phyloP scores from a whole-genome alignment of 73 alveolate genomes.

The Stentor coeruleus region DNA sequence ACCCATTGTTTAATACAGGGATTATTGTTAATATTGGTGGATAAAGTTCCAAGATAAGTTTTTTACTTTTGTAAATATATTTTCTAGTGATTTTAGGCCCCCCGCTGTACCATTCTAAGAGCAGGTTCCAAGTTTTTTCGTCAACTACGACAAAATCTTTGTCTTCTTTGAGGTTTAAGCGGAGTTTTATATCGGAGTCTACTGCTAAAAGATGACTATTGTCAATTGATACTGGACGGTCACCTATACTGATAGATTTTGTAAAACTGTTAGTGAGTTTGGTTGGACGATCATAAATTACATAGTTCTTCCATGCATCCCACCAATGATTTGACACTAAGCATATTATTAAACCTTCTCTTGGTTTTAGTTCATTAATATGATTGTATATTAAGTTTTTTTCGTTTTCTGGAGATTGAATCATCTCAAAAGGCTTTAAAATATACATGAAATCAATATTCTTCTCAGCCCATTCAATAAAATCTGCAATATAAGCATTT shows the following conservation, averaged over 20 bases:
- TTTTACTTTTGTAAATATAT: conserved; percentile 38
- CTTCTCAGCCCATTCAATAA: conserved; percentile 16
- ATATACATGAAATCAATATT: background rate
- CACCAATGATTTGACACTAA: conserved; percentile 44
- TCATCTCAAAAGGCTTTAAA: conserved; percentile 16
- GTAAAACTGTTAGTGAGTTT: background rate
- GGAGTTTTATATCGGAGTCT: conserved; percentile 58
- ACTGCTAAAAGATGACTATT: conserved; percentile 42
- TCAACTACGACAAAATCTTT: conserved; percentile 67
- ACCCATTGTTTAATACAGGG: conserved; percentile 9
- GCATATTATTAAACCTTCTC: conserved; percentile 23
- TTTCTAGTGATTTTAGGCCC: conserved; percentile 71
- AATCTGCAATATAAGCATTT: background rate
- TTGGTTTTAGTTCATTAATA: background rate
- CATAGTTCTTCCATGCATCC: conserved; percentile 46
- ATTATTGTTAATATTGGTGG: conserved; percentile 47
- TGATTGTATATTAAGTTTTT: background rate
- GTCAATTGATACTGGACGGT: conserved; percentile 27
- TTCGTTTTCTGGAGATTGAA: conserved; percentile 16
- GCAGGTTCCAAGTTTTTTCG: conserved; percentile 63
- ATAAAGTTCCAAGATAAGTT: conserved; percentile 60
- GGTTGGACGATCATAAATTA: conserved; percentile 29
- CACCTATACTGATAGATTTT: background rate
- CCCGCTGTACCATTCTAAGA: conserved; percentile 75
- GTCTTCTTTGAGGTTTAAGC: conserved; percentile 48